phyloP scores from a whole-genome alignment of 345 rosid genomes.

The Hirschfeldia incana region DNA sequence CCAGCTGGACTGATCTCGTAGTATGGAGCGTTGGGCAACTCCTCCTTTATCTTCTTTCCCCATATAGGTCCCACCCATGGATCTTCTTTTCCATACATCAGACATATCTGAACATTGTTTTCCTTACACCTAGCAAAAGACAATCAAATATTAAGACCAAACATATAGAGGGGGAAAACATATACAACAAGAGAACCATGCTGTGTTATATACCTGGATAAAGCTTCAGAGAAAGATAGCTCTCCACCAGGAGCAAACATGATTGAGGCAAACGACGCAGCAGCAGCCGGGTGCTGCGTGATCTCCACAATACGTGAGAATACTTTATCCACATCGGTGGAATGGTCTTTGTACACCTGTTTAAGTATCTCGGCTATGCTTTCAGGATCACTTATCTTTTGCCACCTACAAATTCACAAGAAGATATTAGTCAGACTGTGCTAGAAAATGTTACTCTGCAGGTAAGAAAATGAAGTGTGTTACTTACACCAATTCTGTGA shows the following conservation, averaged over 20 bases:
- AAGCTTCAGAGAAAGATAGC: slow-evolving; percentile 70
- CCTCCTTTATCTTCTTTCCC: slow-evolving; percentile 77
- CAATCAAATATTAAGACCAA: not conserved
- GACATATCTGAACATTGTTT: slow-evolving; percentile 66
- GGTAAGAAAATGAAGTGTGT: not conserved
- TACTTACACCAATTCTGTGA: slow-evolving; percentile 66
- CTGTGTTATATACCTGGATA: slow-evolving; percentile 42
- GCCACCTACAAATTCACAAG: slow-evolving; percentile 58
- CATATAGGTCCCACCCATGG: slow-evolving; percentile 97
- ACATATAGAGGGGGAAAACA: not conserved
- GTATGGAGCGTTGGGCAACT: slow-evolving; percentile 74
- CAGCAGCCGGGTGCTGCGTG: slow-evolving; percentile 92
- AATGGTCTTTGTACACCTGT: slow-evolving; percentile 90
- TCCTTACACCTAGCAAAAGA: slow-evolving; percentile 54
- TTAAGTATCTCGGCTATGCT: slow-evolving; percentile 80
- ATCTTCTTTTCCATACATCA: slow-evolving; percentile 90
- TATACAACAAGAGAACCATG: not conserved
- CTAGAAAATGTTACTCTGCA: not conserved
- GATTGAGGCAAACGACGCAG: slow-evolving; percentile 89
- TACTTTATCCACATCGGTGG: slow-evolving; percentile 78
- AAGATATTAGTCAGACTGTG: not conserved
- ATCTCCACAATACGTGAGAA: slow-evolving; percentile 71
- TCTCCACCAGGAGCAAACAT: slow-evolving; percentile 88
- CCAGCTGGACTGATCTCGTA: slow-evolving; percentile 98
- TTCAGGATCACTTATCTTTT: slow-evolving; percentile 83